Base-by-base conservation (phyloP, 148 eudicot species). In the Bassia scoparia region DNA sequence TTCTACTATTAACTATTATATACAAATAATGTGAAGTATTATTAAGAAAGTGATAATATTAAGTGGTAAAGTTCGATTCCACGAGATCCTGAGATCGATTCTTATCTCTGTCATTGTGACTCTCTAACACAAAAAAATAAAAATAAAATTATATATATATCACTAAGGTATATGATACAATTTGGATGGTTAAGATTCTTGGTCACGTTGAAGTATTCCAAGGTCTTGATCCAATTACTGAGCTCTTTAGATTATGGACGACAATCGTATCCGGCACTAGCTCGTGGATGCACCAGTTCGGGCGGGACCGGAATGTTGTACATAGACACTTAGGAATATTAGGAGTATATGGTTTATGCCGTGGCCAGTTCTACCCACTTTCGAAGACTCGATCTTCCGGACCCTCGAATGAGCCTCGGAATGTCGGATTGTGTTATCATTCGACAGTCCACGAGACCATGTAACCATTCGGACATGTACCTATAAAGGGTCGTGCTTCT, bases 271-370 rank as follows among this genome's bases (percentile, higher is more conserved):
- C 82, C 23, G 96, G 97, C 89, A n/a, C 89, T 83, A 95, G 83
- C 74, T 89, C 93, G 56, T 91, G 98, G 20, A 96, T 87, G 33
- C 98, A 95, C 62, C 74, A n/a, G n/a, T n/a, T 18, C 0, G 93
- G 86, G 0, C 71, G n/a, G 98, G 38, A 84, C 92, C 0, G 98
- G 98, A 48, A 83, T 89, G 64, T 91, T 88, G 46, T 95, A 95
- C 97, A 95, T 95, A 1, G 93, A 85, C 98, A n/a, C n/a, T n/a
- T 97, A 95, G 67, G n/a, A n/a, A n/a, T n/a, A n/a, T 94, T 95
- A 1, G 96, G 93, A 72, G 88, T 95, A 61, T 73, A 85, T 58
- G 97, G 80, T 24, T 95, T 88, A 68, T 79, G 89, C 0, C 79
- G 80, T 3, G 72, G 86, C 0, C 98, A n/a, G n/a, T 81, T 44